phyloP scores from a whole-genome alignment of 768 basidiomycete species.

The Coprinellus micaceus region DNA sequence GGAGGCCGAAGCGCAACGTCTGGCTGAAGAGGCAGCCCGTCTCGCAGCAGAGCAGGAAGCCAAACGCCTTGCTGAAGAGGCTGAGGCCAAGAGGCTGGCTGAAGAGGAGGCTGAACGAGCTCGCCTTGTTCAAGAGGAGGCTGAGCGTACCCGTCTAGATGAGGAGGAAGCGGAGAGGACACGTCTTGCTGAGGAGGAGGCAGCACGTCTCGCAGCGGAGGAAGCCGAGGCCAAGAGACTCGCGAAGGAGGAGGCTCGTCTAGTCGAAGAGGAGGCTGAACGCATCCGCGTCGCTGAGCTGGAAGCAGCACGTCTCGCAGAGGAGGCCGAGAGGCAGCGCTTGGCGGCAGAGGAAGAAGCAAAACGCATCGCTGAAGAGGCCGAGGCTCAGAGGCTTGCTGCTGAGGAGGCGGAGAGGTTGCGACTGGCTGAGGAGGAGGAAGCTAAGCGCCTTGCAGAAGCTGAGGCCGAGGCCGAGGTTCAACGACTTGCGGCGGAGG shows the following conservation, averaged over 20 bases:
- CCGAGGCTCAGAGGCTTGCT: background rate
- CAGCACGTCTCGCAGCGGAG: background rate
- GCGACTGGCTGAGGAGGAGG: background rate
- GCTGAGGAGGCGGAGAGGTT: background rate
- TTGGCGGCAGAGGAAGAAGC: background rate
- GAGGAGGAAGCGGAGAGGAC: background rate
- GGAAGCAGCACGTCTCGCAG: background rate
- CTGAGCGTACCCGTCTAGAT: background rate
- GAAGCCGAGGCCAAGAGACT: background rate
- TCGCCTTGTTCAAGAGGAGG: too few relatives aligned
- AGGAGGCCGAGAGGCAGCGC: background rate
- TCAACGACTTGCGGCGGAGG: background rate
- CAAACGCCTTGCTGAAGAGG: conserved; percentile 7
- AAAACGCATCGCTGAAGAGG: background rate
- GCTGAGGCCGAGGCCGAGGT: conserved; percentile 1
- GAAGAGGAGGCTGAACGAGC: too few relatives aligned
- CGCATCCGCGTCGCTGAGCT: background rate
- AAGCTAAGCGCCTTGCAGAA: conserved; percentile 6
- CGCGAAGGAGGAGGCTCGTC: background rate
- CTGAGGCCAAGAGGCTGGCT: background rate
- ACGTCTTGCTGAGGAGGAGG: background rate
- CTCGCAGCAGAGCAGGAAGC: background rate
- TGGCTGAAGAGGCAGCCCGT: conserved; percentile 6
- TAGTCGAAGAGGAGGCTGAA: background rate
- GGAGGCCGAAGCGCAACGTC: conserved; percentile 2